Conservation (phyloP, 331 rosid species). For the Dryas integrifolia region DNA sequence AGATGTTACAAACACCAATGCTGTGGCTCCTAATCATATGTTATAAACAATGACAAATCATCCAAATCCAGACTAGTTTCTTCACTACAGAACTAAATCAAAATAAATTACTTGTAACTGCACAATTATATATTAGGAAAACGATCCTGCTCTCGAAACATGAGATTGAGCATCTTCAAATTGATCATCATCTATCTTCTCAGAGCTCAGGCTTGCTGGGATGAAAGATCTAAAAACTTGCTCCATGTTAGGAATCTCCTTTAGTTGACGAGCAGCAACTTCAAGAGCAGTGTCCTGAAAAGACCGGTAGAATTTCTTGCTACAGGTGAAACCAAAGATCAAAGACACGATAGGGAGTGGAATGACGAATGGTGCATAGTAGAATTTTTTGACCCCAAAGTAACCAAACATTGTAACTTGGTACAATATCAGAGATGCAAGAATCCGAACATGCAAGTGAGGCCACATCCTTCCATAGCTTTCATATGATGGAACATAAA, state of each 20-base stretch:
- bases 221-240: constrained; percentile 57
- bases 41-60: constrained; percentile 10
- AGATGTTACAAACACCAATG: constrained; percentile 3
- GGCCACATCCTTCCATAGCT: constrained; percentile 95
- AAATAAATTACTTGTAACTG: constrained; percentile 1
- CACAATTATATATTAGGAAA: constrained; percentile 37
- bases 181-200: constrained; percentile 57
- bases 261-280: constrained; percentile 40
- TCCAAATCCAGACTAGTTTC: constrained; percentile 1
- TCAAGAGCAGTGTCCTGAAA: constrained; percentile 61
- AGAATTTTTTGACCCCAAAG: constrained; percentile 56
- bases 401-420: constrained; percentile 86
- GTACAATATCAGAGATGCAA: constrained; percentile 67
- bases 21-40: constrained; percentile 15
- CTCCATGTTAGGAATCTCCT: constrained; percentile 72
- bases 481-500: constrained; percentile 80
- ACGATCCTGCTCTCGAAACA: constrained; percentile 50
- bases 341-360: constrained; percentile 62
- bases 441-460: constrained; percentile 54
- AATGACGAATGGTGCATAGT: constrained; percentile 44
- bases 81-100: not conserved
- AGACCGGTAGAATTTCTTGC: constrained; percentile 63
- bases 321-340: constrained; percentile 39
- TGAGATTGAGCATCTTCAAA: constrained; percentile 69
- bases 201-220: constrained; percentile 73